Evolutionary conservation across 2,329 filamentous ascomycete genomes (phyloP), one percentile per base, ranked within the genome.

Genomic region (Tolypocladium cylindrosporum): DNA sequence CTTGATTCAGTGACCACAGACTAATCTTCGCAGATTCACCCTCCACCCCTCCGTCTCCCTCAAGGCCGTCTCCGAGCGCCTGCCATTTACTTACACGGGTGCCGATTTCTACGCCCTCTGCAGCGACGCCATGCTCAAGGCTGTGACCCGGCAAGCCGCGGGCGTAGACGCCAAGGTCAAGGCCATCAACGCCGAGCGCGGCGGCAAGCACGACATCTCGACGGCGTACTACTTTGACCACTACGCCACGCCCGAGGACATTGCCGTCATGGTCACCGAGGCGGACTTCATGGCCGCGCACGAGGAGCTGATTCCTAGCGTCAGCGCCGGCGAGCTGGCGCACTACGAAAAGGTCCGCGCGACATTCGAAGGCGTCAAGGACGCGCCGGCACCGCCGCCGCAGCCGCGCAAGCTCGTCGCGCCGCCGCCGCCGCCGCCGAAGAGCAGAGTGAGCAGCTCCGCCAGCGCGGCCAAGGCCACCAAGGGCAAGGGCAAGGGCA

Each of bases 71-170:
- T 88, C 93, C 4, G 80, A 88, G 55, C 80, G 80, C 13, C 82
- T 99, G 4, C 94, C 94, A 0, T 94, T 97, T 70, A 97, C 93
- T 3, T 99, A 97, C 75, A 99, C 94, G 0, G 94, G 94, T 68
- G 94, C 94, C 61, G 94, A 99, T 75, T 87, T 99, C 69, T 99
- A 99, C 73, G 94, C 94, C 1, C 81, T 99, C 24, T 97, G 93
- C 77, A 96, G 91, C 50, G 94, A 99, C 72, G 91, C 94, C 55
- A 99, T 99, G 94, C 87, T 99, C 64, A 97, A 99, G 72, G 94
- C 94, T 24, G 93, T 99, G 59, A 99, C 94, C 3, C 86, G 94
- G 6, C 90, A 95, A 69, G 91, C 94, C 2, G 82, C 85, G 1
- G 79, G 84, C 2, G 92, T 97, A 2, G 94, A 99, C 70, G 79